These are phyloP conservation scores for Karstenula rhodostoma DNA, from an alignment of 2,329 filamentous ascomycete genomes.

Conservation along the genomic window DNA sequence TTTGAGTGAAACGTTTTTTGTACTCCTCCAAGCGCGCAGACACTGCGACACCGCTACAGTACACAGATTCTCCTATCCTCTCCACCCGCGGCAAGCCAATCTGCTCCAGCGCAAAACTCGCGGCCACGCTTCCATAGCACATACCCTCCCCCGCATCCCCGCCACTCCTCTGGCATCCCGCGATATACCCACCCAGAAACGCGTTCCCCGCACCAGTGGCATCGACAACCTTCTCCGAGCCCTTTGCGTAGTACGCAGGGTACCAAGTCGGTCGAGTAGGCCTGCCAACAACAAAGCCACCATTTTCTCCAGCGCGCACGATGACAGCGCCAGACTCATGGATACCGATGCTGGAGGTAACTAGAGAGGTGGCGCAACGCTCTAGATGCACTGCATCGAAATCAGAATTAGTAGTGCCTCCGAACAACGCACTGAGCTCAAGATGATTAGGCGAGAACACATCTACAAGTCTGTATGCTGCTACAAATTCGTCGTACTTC, in stretches of 20 bases:
- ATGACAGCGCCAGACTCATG: slow-evolving; percentile 14
- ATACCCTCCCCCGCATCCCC: slow-evolving; percentile 18
- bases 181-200: slow-evolving; percentile 32
- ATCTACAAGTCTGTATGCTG: too few relatives aligned
- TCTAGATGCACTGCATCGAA: too few relatives aligned
- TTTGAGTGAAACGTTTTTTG: slow-evolving; percentile 3
- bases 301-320: slow-evolving; percentile 25
- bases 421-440: too few relatives aligned
- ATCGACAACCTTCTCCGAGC: slow-evolving; percentile 23
- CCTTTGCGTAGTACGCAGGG: slow-evolving; percentile 23
- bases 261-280: slow-evolving; percentile 16
- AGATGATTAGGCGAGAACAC: too few relatives aligned
- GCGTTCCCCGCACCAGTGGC: slow-evolving; percentile 36
- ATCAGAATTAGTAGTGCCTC: too few relatives aligned
- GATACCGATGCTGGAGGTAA: too few relatives aligned
- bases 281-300: slow-evolving; percentile 16
- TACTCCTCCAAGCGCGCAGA: slow-evolving; percentile 21
- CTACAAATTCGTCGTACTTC: too few relatives aligned
- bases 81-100: slow-evolving; percentile 27
- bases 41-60: slow-evolving; percentile 24
- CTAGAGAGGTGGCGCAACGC: too few relatives aligned
- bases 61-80: slow-evolving; percentile 4
- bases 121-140: slow-evolving; percentile 28
- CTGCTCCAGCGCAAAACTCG: slow-evolving; percentile 34
- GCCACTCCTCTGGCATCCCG: slow-evolving; percentile 20